phyloP scores from a whole-genome alignment of 805 yeast species.

The Cyberlindnera maclurae region DNA sequence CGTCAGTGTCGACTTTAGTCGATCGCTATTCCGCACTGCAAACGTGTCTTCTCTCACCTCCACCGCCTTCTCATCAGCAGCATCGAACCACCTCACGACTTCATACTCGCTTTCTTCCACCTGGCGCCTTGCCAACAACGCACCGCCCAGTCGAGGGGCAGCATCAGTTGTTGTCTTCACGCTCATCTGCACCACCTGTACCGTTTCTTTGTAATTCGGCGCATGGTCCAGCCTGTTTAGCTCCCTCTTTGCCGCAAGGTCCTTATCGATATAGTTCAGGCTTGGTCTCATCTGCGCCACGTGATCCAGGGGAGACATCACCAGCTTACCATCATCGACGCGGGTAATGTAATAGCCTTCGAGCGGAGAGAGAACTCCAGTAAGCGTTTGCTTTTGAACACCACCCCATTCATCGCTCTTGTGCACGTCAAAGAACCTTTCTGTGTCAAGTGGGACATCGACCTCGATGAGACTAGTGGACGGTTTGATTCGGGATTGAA shows the following conservation, averaged over 20 bases:
- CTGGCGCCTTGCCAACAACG: conserved; percentile 52
- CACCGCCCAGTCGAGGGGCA: conserved; percentile 61
- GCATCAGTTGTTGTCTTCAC: conserved; percentile 56
- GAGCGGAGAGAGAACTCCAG: conserved; percentile 58
- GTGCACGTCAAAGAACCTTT: conserved; percentile 56
- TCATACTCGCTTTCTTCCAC: conserved; percentile 54
- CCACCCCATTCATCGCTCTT: conserved; percentile 62
- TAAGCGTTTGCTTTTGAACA: conserved; percentile 52
- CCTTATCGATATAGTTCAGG: conserved; percentile 70
- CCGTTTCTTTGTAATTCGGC: conserved; percentile 30
- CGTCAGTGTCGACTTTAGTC: conserved; percentile 19
- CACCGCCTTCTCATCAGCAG: conserved; percentile 26
- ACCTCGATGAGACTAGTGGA: conserved; percentile 62
- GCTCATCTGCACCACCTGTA: conserved; percentile 70
- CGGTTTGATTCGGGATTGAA: conserved; percentile 47
- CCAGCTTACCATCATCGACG: conserved; percentile 42
- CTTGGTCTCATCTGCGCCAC: conserved; percentile 77
- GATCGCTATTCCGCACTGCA: conserved; percentile 19
- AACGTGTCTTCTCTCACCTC: conserved; percentile 22
- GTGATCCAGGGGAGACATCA: conserved; percentile 57
- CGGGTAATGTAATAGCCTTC: conserved; percentile 46
- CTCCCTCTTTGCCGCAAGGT: conserved; percentile 38
- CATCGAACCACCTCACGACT: conserved; percentile 39
- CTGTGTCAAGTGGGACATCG: conserved; percentile 66
- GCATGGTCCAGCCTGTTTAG: conserved; percentile 34